These are phyloP conservation scores for Botrytis deweyae DNA, from an alignment of 2,329 filamentous ascomycete species.

Conservation along the genomic window DNA sequence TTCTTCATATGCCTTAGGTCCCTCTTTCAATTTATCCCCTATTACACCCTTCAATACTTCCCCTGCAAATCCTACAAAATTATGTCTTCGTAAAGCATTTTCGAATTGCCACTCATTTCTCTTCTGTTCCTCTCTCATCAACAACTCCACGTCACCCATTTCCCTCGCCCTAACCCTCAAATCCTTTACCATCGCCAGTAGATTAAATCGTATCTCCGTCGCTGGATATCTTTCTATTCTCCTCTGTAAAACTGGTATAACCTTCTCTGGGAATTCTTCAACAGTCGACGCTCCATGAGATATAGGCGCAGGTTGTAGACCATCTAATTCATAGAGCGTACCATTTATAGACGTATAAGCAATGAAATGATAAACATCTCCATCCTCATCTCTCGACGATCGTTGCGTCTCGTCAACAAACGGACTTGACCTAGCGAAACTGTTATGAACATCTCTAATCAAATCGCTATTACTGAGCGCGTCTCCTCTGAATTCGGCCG, in stretches of 20 bases:
- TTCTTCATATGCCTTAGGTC: slow-evolving; percentile 62
- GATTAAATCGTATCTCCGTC: slow-evolving; percentile 90
- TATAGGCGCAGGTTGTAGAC: slow-evolving; percentile 89
- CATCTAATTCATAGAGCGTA: slow-evolving; percentile 89
- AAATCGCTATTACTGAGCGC: slow-evolving; percentile 65
- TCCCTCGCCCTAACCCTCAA: slow-evolving; percentile 73
- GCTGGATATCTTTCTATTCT: slow-evolving; percentile 82
- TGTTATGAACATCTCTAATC: slow-evolving; percentile 66
- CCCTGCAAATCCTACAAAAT: slow-evolving; percentile 94
- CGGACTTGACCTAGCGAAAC: slow-evolving; percentile 74
- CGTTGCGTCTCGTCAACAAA: slow-evolving; percentile 89
- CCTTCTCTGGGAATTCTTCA: slow-evolving; percentile 73
- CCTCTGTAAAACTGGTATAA: slow-evolving; percentile 83
- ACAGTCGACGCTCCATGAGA: slow-evolving; percentile 72
- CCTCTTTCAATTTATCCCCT: slow-evolving; percentile 66
- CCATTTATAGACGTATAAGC: slow-evolving; percentile 83
- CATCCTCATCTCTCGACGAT: slow-evolving; percentile 69
- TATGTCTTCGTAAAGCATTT: slow-evolving; percentile 87
- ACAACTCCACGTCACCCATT: slow-evolving; percentile 75
- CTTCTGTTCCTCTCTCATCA: slow-evolving; percentile 81
- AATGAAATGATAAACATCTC: slow-evolving; percentile 90
- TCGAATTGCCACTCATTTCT: slow-evolving; percentile 88
- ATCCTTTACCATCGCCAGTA: slow-evolving; percentile 89
- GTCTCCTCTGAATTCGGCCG: slow-evolving; percentile 65
- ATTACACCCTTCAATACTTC: slow-evolving; percentile 87